Conservation (phyloP, 768 basidiomycete species). For the Rhodotorula kratochvilovae region DNA sequence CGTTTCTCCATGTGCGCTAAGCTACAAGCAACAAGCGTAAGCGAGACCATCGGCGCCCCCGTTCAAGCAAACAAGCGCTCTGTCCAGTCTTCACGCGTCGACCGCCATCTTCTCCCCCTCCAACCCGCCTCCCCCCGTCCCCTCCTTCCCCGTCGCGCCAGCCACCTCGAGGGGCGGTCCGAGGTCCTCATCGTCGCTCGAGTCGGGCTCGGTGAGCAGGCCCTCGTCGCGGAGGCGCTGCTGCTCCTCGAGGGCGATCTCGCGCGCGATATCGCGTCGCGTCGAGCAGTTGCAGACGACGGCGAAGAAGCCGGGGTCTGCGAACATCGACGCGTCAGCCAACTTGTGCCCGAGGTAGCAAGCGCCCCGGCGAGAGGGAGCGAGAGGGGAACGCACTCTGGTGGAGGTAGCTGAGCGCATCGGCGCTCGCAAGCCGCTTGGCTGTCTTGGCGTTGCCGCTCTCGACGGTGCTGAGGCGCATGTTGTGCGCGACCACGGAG, state of each 20-base stretch:
- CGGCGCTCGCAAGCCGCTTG: slow-evolving; percentile 3
- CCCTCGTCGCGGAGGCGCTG: not conserved
- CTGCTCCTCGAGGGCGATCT: not conserved
- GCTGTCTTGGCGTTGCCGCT: slow-evolving; percentile 12
- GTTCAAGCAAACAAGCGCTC: too few species aligned
- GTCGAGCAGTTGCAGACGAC: not conserved
- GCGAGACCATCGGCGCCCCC: too few species aligned
- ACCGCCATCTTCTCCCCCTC: too few species aligned
- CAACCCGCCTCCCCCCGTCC: too few species aligned
- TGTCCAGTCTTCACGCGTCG: too few species aligned
- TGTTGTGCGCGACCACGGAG: slow-evolving; percentile 11
- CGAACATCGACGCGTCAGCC: too few species aligned
- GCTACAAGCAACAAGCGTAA: too few species aligned
- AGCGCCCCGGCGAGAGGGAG: too few species aligned
- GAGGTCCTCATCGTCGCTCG: not conserved
- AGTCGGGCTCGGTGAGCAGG: not conserved
- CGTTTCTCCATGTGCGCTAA: too few species aligned
- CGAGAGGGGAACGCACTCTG: not conserved
- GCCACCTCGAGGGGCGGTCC: too few species aligned
- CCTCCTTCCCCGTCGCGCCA: too few species aligned
- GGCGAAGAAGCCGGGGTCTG: slow-evolving; percentile 22
- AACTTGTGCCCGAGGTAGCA: too few species aligned
- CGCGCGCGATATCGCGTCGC: not conserved
- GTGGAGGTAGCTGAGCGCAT: slow-evolving; percentile 5
- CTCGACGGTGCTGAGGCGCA: not conserved